phyloP scores from a whole-genome alignment of 768 basidiomycete genomes.

The Suillus brevipes region DNA sequence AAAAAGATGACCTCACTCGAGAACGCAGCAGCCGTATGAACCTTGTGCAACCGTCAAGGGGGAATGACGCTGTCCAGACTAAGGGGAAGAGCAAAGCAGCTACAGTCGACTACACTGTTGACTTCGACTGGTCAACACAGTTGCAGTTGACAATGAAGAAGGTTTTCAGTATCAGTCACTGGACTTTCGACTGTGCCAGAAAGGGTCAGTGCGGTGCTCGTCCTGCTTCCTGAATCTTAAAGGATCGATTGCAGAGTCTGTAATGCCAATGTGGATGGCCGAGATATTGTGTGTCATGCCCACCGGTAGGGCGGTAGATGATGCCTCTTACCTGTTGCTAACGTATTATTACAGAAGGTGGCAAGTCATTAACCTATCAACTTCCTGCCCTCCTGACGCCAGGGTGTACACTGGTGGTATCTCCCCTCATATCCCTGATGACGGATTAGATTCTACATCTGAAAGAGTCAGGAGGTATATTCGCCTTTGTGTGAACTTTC shows the following conservation, averaged over 20 bases:
- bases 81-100: slow-evolving; percentile 38
- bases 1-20: slow-evolving; percentile 31
- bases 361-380: slow-evolving; percentile 92
- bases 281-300: slow-evolving; percentile 89
- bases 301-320: slow-evolving; percentile 50
- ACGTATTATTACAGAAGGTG: slow-evolving; percentile 61
- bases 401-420: slow-evolving; percentile 87
- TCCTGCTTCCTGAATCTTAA: background rate
- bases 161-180: slow-evolving; percentile 69
- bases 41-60: background rate
- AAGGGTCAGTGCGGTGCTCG: slow-evolving; percentile 55
- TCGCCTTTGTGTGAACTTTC: slow-evolving; percentile 3
- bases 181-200: slow-evolving; percentile 79
- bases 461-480: slow-evolving; percentile 59
- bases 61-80: slow-evolving; percentile 10
- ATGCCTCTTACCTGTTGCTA: slow-evolving; percentile 3
- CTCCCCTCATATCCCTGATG: slow-evolving; percentile 78
- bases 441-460: slow-evolving; percentile 81
- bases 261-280: slow-evolving; percentile 85
- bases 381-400: slow-evolving; percentile 77
- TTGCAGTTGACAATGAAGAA: slow-evolving; percentile 58
- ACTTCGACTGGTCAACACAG: slow-evolving; percentile 64
- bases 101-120: slow-evolving; percentile 58
- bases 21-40: slow-evolving; percentile 20
- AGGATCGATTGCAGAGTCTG: slow-evolving; percentile 58